Conservation (phyloP, 2,329 filamentous ascomycete genomes). For the Microdochium trichocladiopsis region DNA sequence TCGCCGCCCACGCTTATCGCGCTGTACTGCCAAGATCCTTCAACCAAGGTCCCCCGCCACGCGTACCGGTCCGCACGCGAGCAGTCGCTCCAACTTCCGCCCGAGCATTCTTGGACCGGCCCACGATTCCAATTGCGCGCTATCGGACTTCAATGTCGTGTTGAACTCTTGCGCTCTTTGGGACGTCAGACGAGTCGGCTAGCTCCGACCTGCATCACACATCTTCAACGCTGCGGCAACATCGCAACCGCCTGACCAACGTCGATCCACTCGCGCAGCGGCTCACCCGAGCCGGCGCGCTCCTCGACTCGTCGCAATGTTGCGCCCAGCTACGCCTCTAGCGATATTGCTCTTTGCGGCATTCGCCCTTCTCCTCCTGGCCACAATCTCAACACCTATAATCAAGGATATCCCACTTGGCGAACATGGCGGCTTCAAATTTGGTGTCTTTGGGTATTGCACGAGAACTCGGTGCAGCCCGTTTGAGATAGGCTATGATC, state of each 20-base stretch:
- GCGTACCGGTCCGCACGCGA: neutral
- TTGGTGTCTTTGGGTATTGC: conserved; percentile 93
- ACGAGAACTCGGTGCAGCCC: conserved; percentile 57
- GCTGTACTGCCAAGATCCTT: neutral
- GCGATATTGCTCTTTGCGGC: conserved; percentile 78
- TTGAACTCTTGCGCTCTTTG: too few relatives aligned
- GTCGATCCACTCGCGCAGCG: conserved; percentile 13
- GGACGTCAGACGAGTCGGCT: too few relatives aligned
- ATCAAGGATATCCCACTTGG: conserved; percentile 80
- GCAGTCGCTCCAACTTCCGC: neutral
- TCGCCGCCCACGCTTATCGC: neutral
- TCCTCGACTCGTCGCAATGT: conserved; percentile 48
- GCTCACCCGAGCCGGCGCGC: conserved; percentile 21
- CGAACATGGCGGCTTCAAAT: conserved; percentile 66
- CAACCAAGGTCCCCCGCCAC: neutral
- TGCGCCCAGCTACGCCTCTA: conserved; percentile 88
- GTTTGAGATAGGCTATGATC: conserved; percentile 79
- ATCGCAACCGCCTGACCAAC: neutral
- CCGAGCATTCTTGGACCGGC: too few relatives aligned
- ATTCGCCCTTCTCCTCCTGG: conserved; percentile 78
- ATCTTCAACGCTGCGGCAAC: too few relatives aligned
- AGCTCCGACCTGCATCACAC: too few relatives aligned
- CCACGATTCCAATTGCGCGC: too few relatives aligned
- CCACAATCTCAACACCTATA: conserved; percentile 86
- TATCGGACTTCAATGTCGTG: too few relatives aligned